Evolutionary conservation across 768 basidiomycete species (phyloP).

Genomic region (Amanita muscaria): DNA sequence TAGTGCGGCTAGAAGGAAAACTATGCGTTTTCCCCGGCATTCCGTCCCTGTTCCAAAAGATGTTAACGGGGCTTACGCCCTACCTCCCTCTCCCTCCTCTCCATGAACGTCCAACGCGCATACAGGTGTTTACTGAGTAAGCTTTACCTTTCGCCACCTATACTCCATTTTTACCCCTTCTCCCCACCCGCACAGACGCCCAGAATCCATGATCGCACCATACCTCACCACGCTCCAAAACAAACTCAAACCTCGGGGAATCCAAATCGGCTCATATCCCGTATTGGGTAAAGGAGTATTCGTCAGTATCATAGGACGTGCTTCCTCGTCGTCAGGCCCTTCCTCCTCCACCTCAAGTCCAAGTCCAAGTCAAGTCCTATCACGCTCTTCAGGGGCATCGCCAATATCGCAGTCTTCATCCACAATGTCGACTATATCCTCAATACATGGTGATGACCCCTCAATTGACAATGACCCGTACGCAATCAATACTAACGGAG

Average conservation of each 20-base stretch:
- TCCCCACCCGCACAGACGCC: slow-evolving; percentile 30
- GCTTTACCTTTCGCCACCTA: slow-evolving; percentile 8
- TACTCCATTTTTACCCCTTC: slow-evolving; percentile 1
- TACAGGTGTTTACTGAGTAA: slow-evolving; percentile 80
- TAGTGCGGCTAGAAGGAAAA: slow-evolving; percentile 77
- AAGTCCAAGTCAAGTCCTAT: neutral
- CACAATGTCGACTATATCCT: neutral
- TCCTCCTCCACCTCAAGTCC: neutral
- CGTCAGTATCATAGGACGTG: slow-evolving; percentile 58
- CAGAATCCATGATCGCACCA: slow-evolving; percentile 79
- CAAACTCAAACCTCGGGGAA: slow-evolving; percentile 62
- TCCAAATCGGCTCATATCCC: slow-evolving; percentile 79
- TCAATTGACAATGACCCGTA: slow-evolving; percentile 17
- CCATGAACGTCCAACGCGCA: slow-evolving; percentile 62
- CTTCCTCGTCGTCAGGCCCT: neutral
- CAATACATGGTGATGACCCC: no score
- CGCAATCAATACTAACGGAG: slow-evolving; percentile 14
- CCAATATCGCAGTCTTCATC: neutral
- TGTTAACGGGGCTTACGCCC: slow-evolving; percentile 64
- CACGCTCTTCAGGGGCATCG: neutral
- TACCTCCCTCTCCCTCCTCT: slow-evolving; percentile 76
- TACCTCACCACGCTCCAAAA: slow-evolving; percentile 74
- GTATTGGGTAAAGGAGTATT: slow-evolving; percentile 57
- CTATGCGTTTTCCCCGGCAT: slow-evolving; percentile 91
- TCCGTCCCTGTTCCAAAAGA: slow-evolving; percentile 73